Evolutionary conservation across 2,329 filamentous ascomycete genomes (phyloP).

Genomic region (Ophiostoma triangulosporum): DNA sequence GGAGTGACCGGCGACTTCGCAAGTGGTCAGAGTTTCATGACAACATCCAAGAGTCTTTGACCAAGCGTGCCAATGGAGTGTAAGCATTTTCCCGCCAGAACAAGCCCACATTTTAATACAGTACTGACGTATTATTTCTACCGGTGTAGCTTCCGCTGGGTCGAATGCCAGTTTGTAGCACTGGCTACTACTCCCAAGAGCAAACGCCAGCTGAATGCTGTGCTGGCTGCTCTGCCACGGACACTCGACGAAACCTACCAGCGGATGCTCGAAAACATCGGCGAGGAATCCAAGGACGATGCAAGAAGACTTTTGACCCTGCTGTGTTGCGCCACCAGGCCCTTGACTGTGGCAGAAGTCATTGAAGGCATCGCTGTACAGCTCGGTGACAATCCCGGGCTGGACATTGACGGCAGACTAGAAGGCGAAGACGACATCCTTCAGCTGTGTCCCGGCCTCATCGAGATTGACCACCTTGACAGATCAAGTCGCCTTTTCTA

Average conservation of each 20-base stretch:
- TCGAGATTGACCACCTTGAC: neutral
- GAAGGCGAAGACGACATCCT: neutral
- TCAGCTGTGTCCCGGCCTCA: neutral
- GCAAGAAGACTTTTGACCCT: slow-evolving; percentile 9
- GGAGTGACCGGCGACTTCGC: neutral
- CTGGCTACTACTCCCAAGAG: neutral
- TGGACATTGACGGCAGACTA: slow-evolving; percentile 11
- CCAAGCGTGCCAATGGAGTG: neutral
- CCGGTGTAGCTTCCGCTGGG: neutral
- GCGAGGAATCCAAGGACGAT: neutral
- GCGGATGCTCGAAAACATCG: neutral
- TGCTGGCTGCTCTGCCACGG: neutral
- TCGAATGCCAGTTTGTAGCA: neutral
- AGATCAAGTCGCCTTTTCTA: too few species aligned
- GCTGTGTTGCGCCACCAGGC: slow-evolving; percentile 8
- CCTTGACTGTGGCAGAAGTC: slow-evolving; percentile 8
- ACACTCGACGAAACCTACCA: neutral
- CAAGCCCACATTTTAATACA: neutral
- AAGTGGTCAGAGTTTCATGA: neutral
- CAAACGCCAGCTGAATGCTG: neutral
- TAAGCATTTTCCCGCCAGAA: neutral
- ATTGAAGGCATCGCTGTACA: slow-evolving; percentile 13
- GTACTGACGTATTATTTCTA: neutral
- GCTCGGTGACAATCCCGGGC: slow-evolving; percentile 9
- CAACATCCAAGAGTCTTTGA: neutral